Base-by-base conservation (phyloP, 441 rosid genomes). In the Syzygium syzygioides region DNA sequence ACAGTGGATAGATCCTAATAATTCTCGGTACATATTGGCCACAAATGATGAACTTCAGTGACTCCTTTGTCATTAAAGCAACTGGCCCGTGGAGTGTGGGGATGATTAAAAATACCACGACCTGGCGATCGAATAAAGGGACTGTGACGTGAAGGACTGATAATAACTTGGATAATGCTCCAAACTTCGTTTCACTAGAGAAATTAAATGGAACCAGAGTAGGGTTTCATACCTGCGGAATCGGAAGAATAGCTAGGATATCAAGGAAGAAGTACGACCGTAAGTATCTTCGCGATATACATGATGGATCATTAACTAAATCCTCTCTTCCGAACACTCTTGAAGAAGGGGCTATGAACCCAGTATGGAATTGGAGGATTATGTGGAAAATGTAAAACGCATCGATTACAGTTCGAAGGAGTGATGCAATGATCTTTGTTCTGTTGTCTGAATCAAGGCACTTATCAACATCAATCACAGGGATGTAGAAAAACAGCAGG, bases 11-110 rank as follows among this genome's bases (percentile, higher is more conserved):
- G 52, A 96, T 93, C 86, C 97, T 87, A 14, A 89, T 26, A 57
- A 94, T 32, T 91, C 99, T 93, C 15, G 99, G 99, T 48, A 96
- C 90, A 87, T 94, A 95, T 90, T 97, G 99, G 79, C 62, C 56
- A 80, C 93, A 85, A 4, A 97, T 89, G n/a, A 92, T 93, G 91
- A 90, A 30, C 90, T 92, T 93, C 91, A 96, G 66, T 57, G 90
- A 79, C 89, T 98, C 92, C 89, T 97, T 98, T 7, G 98, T 89
- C 66, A 91, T 89, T 86, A 93, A 87, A 18, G 97, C 18, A 48
- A 92, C 93, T 4, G 93, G 92, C 37, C 89, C 89, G 0, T 14
- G 37, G 3, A 45, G 6, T 94, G 89, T 26, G 34, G 95, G 98
- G 87, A 94, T 87, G 76, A 95, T 71, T 90, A 93, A 57, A 56